These are phyloP conservation scores for Aphanomyces euteiches DNA, from an alignment of 352 stramenopile genomes.

Conservation along the genomic window DNA sequence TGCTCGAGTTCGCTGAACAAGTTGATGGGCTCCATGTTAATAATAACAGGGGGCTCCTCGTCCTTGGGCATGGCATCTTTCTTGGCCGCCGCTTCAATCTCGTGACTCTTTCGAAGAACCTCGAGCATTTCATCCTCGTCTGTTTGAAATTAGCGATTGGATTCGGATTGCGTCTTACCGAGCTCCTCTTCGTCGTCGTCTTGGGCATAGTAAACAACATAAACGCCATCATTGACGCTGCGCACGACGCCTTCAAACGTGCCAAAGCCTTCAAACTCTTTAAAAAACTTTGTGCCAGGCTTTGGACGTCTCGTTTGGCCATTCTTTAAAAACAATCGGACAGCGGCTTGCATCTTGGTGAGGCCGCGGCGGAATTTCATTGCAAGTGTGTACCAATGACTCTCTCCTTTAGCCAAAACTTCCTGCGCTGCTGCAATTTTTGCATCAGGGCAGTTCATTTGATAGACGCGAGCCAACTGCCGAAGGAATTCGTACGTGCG, in stretches of 20 bases:
- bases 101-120: background rate
- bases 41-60: background rate
- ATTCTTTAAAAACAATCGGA: slow-evolving; percentile 54
- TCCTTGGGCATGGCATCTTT: background rate
- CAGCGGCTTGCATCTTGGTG: slow-evolving; percentile 61
- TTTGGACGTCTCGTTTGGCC: slow-evolving; percentile 33
- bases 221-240: slow-evolving; percentile 45
- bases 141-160: background rate
- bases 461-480: slow-evolving; percentile 64
- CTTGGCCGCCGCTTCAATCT: slow-evolving; percentile 6
- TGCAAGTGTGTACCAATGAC: slow-evolving; percentile 61
- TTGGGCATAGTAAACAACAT: slow-evolving; percentile 59
- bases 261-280: slow-evolving; percentile 60
- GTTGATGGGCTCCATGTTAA: slow-evolving; percentile 4
- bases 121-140: slow-evolving; percentile 27
- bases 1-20: slow-evolving; percentile 3
- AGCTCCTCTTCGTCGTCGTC: slow-evolving; percentile 65
- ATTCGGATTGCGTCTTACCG: slow-evolving; percentile 38
- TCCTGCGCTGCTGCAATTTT: slow-evolving; percentile 50
- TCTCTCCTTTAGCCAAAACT: slow-evolving; percentile 60
- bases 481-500: slow-evolving; percentile 72
- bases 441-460: slow-evolving; percentile 41
- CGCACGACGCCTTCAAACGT: slow-evolving; percentile 64
- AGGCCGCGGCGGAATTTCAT: slow-evolving; percentile 70
- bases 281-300: slow-evolving; percentile 63